A percentile compares a stretch with the other conserved stretches of the same genome.
Conservation (phyloP, 208 protist species). For the Leishmania martiniquensis region DNA sequence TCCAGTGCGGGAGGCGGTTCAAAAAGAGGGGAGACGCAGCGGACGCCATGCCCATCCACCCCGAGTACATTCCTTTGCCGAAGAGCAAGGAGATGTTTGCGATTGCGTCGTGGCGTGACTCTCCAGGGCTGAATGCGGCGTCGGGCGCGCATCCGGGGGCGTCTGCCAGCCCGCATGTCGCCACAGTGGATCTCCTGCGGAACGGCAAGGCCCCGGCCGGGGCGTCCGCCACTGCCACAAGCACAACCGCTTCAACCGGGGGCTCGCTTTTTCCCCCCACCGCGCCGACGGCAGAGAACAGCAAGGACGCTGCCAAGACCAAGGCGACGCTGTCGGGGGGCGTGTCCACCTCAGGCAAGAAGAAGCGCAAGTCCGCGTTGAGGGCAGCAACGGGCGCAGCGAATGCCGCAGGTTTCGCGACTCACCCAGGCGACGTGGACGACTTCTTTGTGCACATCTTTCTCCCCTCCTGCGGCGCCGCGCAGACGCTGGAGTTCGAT, state of each 20-base stretch:
- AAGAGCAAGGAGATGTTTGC: slow-evolving; percentile 80
- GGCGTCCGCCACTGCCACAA: slow-evolving; percentile 12
- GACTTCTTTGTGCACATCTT: slow-evolving; percentile 73
- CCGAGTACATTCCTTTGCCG: slow-evolving; percentile 79
- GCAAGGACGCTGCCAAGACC: slow-evolving; percentile 1
- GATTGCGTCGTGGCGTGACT: slow-evolving; percentile 74
- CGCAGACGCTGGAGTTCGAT: slow-evolving; percentile 56
- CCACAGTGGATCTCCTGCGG: slow-evolving; percentile 18
- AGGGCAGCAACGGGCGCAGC: not conserved
- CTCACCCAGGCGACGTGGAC: slow-evolving; percentile 51
- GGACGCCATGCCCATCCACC: slow-evolving; percentile 46
- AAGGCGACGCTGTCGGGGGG: not conserved
- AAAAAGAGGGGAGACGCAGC: slow-evolving; percentile 12
- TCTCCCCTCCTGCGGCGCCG: slow-evolving; percentile 38
- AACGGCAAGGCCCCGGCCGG: slow-evolving; percentile 6
- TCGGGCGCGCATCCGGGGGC: slow-evolving; percentile 5
- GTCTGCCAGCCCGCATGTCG: slow-evolving; percentile 14
- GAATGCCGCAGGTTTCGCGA: not conserved
- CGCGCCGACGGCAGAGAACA: slow-evolving; percentile 8
- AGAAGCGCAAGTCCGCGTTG: slow-evolving; percentile 21
- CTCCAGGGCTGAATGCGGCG: slow-evolving; percentile 32
- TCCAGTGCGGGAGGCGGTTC: not conserved
- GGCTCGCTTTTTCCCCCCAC: slow-evolving; percentile 3
- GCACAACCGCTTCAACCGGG: slow-evolving; percentile 11
- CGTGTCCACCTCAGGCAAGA: slow-evolving; percentile 28